Evolutionary conservation across 2,329 filamentous ascomycete genomes (phyloP), one percentile per base, ranked within the genome.

Genomic region (Aspergillus piperis): DNA sequence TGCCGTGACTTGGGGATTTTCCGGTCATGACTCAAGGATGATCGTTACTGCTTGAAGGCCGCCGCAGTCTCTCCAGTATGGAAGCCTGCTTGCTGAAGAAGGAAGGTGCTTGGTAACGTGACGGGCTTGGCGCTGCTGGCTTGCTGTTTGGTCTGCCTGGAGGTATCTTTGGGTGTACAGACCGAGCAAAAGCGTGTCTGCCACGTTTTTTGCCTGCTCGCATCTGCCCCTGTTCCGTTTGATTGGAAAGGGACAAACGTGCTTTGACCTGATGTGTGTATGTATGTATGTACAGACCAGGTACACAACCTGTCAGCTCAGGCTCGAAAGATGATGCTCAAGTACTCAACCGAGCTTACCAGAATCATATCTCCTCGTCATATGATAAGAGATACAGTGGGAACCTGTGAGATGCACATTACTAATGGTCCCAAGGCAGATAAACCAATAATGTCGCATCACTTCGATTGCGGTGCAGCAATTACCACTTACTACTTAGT

Each of bases 21-120:
- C 60, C 60, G 60, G 48, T 53, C 59, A 63, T 63, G 59, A 63
- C 54, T 61, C 61, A 63, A 63, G 42, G 53, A 39, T 56, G 59
- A 63, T 63, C 61, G 38, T 54, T 63, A 54, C 61, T 58, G 41
- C 55, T 57, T 61, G 47, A 27, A 30, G 25, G 47, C 47, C 57
- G 32, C 36, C 41, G 32, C 53, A 58, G 57, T 13, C 38, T 44
- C 36, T 30, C 27, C 48, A 53, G 47, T 41, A 48, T 54, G 54
- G 30, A 21, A 15, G n/a, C 23, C 15, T 50, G 47, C 25, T 60
- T 51, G 25, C 60, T 52, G 15, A 42, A 57, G 39, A n/a, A 38
- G 58, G 57, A 62, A 62, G 48, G 53, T 59, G 50, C 49, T 38
- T 53, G 25, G 27, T 32, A 53, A 42, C 39, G 58, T 57, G 58